Evolutionary conservation across 2,329 filamentous ascomycete genomes (phyloP).

Genomic region (Clonostachys byssicola): DNA sequence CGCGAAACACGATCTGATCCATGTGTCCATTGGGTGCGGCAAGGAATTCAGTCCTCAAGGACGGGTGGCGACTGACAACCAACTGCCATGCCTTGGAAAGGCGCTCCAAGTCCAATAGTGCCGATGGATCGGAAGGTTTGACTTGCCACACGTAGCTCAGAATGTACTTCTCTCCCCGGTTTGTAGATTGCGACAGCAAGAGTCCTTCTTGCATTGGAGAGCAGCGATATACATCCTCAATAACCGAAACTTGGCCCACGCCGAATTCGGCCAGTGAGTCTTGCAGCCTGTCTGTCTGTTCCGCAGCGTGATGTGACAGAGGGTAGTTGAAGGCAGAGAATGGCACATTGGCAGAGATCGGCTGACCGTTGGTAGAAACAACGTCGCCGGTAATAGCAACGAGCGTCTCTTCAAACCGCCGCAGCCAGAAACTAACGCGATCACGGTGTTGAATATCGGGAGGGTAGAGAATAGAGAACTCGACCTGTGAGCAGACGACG

Average conservation of each 20-base stretch:
- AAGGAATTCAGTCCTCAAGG: constrained; percentile 13
- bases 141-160: constrained; percentile 10
- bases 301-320: constrained; percentile 1
- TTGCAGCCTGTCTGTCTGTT: neutral
- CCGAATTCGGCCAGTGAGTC: constrained; percentile 1
- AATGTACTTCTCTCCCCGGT: constrained; percentile 9
- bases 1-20: constrained; percentile 11
- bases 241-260: neutral
- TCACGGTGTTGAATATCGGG: constrained; percentile 3
- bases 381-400: neutral
- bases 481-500: neutral
- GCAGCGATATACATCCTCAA: constrained; percentile 12
- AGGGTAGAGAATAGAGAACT: constrained; percentile 3
- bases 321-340: constrained; percentile 2
- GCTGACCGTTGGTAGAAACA: neutral
- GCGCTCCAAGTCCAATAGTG: constrained; percentile 9
- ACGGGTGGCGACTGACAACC: constrained; percentile 11
- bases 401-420: neutral
- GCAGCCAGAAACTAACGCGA: neutral
- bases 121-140: constrained; percentile 14
- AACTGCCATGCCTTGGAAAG: constrained; percentile 10
- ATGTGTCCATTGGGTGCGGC: constrained; percentile 4
- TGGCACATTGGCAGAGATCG: constrained; percentile 1
- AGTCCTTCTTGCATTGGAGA: constrained; percentile 13
- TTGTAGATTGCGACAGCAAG: constrained; percentile 9